These are phyloP conservation scores for Polytolypa hystricis DNA, from an alignment of 2,329 filamentous ascomycete species.

Conservation along the genomic window DNA sequence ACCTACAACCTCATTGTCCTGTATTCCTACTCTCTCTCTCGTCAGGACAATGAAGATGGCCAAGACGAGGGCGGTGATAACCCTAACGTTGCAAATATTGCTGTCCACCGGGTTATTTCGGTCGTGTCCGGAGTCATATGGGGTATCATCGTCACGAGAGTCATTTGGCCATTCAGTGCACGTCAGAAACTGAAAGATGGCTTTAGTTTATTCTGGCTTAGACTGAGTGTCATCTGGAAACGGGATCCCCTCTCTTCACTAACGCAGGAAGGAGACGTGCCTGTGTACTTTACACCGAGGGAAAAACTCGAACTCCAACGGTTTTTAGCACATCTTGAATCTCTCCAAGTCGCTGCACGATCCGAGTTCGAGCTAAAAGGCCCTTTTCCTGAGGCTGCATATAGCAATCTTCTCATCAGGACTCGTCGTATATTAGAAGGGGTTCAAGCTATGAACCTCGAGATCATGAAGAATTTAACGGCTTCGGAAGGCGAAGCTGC, in stretches of 20 bases:
- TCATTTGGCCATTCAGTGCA: constrained; percentile 91
- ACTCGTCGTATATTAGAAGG: constrained; percentile 81
- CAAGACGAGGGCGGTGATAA: constrained; percentile 73
- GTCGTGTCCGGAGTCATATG: constrained; percentile 81
- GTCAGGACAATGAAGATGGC: constrained; percentile 69
- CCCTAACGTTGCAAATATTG: constrained; percentile 79
- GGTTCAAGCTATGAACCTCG: constrained; percentile 92
- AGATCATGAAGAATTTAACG: constrained; percentile 68
- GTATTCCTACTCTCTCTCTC: constrained; percentile 83
- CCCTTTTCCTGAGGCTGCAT: constrained; percentile 67
- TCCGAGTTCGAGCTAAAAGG: constrained; percentile 82
- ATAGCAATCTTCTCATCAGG: constrained; percentile 62
- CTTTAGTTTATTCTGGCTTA: constrained; percentile 79
- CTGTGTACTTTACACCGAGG: constrained; percentile 71
- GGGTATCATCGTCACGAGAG: constrained; percentile 78
- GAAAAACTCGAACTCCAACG: constrained; percentile 82
- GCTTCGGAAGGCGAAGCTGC: constrained; percentile 71
- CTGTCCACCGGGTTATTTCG: constrained; percentile 73
- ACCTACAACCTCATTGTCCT: constrained; percentile 93
- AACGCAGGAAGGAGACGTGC: constrained; percentile 44
- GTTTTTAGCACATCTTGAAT: constrained; percentile 63
- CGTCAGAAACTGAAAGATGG: constrained; percentile 81
- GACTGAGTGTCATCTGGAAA: constrained; percentile 95
- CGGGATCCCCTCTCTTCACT: constrained; percentile 74
- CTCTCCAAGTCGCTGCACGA: constrained; percentile 59